Evolutionary conservation across 192 early-diverging fungal species (phyloP), one percentile per base, ranked within the genome.

Genomic region (Diversispora epigaea): DNA sequence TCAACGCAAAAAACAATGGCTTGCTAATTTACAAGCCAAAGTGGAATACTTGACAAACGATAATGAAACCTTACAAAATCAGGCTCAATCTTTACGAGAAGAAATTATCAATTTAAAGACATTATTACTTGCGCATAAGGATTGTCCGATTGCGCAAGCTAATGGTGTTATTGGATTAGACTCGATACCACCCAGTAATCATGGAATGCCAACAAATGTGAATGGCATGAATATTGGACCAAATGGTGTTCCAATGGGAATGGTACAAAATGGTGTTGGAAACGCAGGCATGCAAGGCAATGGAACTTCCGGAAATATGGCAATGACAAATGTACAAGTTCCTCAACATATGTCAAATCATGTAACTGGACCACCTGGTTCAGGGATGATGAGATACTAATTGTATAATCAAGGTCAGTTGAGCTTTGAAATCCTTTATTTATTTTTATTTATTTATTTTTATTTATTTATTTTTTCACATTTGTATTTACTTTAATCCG

Each of bases 1-100:
- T 25, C 94, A 94, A 75, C 91, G 94, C 67, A 97, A 97, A 80
- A 97, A 97, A 82, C 86, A 93, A 78, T 95, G 94, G 94, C 84
- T 97, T 32, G 82, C 87, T 68, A 87, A 91, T 73, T 87, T 97
- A 67, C 92, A 97, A 76, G 81, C 77, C 32, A 86, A 86, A 67
- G 85, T 88, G 19, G 86, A 88, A 63, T 87, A 83, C 63, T 79
- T 93, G 22, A 79, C 89, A 2, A 84, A 77, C 14, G 91, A 93
- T 45, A 92, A 92, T 76, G 89, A 92, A 74, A 80, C 79, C 11
- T 66, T 93, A 68, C 86, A 89, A 75, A 77, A 65, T 41, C 86
- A 91, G 75, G 84, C 89, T 0, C 82, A 83, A 4, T 39, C 80
- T 19, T 71, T 94, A 32, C 81, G 90, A 61, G 93, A 96, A 65